Conservation (phyloP, 2,329 filamentous ascomycete genomes). For the Sclerotinia trifoliorum region DNA sequence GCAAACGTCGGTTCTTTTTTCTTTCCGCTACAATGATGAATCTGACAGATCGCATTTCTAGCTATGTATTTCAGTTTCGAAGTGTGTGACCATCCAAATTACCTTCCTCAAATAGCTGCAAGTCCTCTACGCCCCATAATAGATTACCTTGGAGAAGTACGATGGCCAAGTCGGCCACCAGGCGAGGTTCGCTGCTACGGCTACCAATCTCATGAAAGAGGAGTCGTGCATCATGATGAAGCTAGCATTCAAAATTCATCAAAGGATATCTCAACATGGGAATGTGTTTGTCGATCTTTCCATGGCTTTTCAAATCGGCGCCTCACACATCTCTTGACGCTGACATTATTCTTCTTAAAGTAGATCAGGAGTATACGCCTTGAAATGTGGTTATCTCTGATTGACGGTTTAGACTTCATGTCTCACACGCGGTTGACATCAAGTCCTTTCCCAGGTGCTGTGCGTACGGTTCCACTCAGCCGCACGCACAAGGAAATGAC, state of each 20-base stretch:
- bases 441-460: background rate
- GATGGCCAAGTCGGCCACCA: constrained; percentile 11
- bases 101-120: constrained; percentile 12
- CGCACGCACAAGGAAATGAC: background rate
- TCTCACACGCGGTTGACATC: constrained; percentile 11
- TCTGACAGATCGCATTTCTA: constrained; percentile 22
- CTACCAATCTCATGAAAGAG: constrained; percentile 5
- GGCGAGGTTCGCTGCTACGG: background rate
- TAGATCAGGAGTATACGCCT: background rate
- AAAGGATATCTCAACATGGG: background rate
- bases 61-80: constrained; percentile 8
- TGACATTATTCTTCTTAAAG: constrained; percentile 1
- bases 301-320: constrained; percentile 6
- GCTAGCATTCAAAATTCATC: background rate
- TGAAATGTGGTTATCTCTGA: constrained; percentile 18
- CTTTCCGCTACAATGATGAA: constrained; percentile 6
- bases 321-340: constrained; percentile 3
- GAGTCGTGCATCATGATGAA: background rate
- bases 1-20: constrained; percentile 10
- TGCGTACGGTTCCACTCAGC: constrained; percentile 7
- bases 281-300: constrained; percentile 3
- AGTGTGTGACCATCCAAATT: constrained; percentile 13
- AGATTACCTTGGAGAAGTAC: constrained; percentile 7
- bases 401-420: background rate
- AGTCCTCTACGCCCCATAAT: constrained; percentile 13